phyloP scores from a whole-genome alignment of 495 filamentous ascomycete genomes.

The Podospora tetraspora region DNA sequence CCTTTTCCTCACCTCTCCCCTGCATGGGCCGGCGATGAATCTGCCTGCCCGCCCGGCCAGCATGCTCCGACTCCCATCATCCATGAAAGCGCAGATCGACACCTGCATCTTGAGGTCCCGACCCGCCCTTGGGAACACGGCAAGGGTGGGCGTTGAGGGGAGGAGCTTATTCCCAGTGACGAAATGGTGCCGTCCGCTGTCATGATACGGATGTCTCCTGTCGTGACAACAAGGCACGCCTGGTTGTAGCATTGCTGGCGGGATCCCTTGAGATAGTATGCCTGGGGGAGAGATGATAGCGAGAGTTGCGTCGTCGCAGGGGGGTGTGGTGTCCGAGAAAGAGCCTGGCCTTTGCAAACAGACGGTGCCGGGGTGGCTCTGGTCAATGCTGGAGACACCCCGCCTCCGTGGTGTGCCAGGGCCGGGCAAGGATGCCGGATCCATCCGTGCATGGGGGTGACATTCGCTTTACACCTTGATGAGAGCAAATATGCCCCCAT shows the following conservation, averaged over 20 bases:
- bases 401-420: background rate
- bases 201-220: conserved; percentile 1
- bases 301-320: background rate
- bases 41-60: background rate
- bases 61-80: background rate
- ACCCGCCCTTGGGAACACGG: background rate
- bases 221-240: background rate
- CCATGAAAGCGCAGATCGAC: background rate
- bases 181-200: background rate
- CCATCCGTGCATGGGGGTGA: background rate
- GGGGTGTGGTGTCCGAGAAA: background rate
- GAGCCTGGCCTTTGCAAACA: background rate
- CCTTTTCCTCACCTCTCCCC: background rate
- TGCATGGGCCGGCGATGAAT: background rate
- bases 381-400: background rate
- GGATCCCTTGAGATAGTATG: background rate
- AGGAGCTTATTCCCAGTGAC: background rate
- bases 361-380: background rate
- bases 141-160: background rate
- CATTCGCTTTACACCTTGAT: background rate
- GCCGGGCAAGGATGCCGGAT: background rate
- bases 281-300: background rate
- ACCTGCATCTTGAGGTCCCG: background rate
- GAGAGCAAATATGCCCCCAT: background rate
- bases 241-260: background rate